phyloP scores from a whole-genome alignment of 139 green algal species.

The Eudorina sp. region DNA sequence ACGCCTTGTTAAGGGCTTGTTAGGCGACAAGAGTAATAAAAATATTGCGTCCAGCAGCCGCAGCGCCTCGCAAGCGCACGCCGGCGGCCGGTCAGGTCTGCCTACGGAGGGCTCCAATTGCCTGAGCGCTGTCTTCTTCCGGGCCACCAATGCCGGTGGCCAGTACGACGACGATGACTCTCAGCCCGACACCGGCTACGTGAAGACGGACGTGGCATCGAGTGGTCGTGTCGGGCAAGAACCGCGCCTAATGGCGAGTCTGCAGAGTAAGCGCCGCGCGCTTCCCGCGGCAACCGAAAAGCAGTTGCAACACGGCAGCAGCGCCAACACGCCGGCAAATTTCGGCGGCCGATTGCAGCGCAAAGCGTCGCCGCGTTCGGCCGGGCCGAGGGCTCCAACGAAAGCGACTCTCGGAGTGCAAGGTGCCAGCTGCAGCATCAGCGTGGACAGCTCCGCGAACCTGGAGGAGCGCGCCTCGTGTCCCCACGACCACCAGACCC shows the following conservation, averaged over 20 bases:
- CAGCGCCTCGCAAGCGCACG: not conserved
- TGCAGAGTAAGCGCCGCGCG: too few species aligned
- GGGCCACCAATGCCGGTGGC: not conserved
- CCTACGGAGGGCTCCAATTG: not conserved
- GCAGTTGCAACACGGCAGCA: too few species aligned
- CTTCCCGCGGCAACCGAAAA: too few species aligned
- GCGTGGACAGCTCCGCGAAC: too few species aligned
- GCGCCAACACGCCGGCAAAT: too few species aligned
- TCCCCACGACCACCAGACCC: not conserved
- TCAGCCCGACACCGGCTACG: not conserved
- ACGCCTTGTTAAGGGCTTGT: not conserved
- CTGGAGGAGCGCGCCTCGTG: not conserved
- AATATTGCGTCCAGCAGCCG: not conserved
- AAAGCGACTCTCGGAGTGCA: too few species aligned
- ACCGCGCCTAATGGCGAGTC: too few species aligned
- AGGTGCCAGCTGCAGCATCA: not conserved
- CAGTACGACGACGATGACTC: not conserved
- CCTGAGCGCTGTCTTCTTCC: slow-evolving; percentile 1
- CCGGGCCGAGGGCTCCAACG: too few species aligned
- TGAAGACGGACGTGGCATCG: not conserved
- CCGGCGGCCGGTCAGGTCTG: not conserved
- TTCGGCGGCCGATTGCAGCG: too few species aligned
- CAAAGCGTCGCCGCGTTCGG: too few species aligned
- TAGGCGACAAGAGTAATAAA: not conserved
- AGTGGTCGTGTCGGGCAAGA: not conserved